Base-by-base conservation (phyloP, 192 early-diverging fungal genomes). In the Entophlyctis helioformis region DNA sequence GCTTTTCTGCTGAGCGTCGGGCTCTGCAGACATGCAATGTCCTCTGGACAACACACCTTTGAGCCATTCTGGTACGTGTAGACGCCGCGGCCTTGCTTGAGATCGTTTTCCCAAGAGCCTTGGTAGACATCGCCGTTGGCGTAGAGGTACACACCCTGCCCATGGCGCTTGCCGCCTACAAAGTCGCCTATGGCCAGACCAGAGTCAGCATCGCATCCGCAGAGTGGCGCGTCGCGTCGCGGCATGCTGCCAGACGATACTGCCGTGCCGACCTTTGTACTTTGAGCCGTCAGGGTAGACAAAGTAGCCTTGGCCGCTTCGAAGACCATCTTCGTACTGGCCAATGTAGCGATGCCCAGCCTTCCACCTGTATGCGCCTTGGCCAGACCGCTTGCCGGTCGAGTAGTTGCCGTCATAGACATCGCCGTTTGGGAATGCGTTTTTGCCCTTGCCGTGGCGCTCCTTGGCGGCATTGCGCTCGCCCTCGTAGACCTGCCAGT, bases 351-450 rank as follows among this genome's bases (percentile, higher is more conserved):
- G 41, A n/a, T 68, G 59, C 19, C 67, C 54, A 15, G 59, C 48
- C 47, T 71, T 74, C 66, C 69, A 78, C 23, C 47, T 65, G 52
- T 78, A 78, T 11, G 48, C 44, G 7, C 75, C 75, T n/a, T 42
- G 33, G 1, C 72, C 75, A 26, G 51, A 38, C 29, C 72, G 50
- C 22, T 42, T 42, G 37, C 74, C 74, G 46, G 34, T 50, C 16
- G 45, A 44, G 47, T 76, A 76, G 1, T 34, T 11, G 4, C 74
- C 74, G 15, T 64, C 59, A 57, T 70, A 76, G 18, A 62, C 53
- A 49, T 78, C 75, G 19, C 69, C 69, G 50, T 78, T 78, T 31
- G 67, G 58, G 48, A 78, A 78, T 10, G 54, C 57, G 44, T 65
- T 76, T 39, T 67, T 66, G 9, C 72, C 75, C 34, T 70, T 64